Percentiles rank a stretch among this genome's conserved stretches.
These are phyloP conservation scores for Talaromyces proteolyticus DNA, from an alignment of 495 filamentous ascomycete species.

Conservation along the genomic window DNA sequence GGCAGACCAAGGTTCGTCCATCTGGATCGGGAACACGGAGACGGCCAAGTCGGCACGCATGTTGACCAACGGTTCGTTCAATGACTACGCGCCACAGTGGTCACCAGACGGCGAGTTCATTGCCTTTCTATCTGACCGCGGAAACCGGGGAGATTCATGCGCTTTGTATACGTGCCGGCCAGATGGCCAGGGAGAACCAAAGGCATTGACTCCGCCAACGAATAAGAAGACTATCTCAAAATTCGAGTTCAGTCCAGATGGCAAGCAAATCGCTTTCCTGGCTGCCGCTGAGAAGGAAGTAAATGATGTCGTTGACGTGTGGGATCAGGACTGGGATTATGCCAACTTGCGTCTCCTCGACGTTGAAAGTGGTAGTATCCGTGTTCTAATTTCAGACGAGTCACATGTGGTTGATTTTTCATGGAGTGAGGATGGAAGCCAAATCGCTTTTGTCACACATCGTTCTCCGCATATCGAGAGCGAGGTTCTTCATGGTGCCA, in stretches of 20 bases:
- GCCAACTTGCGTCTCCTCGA: not conserved
- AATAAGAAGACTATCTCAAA: slow-evolving; percentile 1
- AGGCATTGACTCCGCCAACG: slow-evolving; percentile 6
- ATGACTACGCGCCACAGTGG: slow-evolving; percentile 13
- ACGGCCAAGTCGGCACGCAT: slow-evolving; percentile 10
- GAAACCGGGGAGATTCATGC: slow-evolving; percentile 3
- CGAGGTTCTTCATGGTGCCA: not conserved
- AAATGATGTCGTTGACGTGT: not conserved
- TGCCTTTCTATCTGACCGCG: slow-evolving; percentile 17
- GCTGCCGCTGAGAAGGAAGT: slow-evolving; percentile 6
- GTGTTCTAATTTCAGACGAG: not conserved
- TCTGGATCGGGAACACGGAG: slow-evolving; percentile 14
- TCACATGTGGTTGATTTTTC: slow-evolving; percentile 1
- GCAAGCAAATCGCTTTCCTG: slow-evolving; percentile 12
- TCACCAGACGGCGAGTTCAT: slow-evolving; percentile 13
- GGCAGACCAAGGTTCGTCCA: slow-evolving; percentile 8
- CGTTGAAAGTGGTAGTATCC: not conserved
- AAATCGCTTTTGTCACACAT: slow-evolving; percentile 1
- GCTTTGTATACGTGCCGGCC: slow-evolving; percentile 12
- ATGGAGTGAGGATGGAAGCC: slow-evolving; percentile 1
- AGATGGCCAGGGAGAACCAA: slow-evolving; percentile 8
- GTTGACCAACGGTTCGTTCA: slow-evolving; percentile 15
- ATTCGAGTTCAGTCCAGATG: slow-evolving; percentile 13
- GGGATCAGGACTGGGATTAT: not conserved
- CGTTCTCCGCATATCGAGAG: not conserved